Base-by-base conservation (phyloP, 2,329 filamentous ascomycete genomes). In the Talaromyces sp. region DNA sequence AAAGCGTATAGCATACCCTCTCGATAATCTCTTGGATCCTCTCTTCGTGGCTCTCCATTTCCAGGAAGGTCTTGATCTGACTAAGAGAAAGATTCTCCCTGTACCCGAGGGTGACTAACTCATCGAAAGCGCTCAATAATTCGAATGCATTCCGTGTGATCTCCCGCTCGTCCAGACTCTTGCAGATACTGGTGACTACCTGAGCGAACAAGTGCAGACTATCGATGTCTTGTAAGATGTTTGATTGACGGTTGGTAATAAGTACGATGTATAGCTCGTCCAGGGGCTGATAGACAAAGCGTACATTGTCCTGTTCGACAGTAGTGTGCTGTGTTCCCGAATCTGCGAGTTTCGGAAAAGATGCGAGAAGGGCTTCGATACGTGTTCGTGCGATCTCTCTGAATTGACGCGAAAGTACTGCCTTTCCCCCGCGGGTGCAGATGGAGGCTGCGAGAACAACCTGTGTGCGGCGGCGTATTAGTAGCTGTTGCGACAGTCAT, bases 231-330 rank as follows among this genome's bases (percentile, higher is more conserved):
- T 99, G 95, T 58, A 99, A 85, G 70, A 99, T 99, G 80, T 99
- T 99, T 78, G 93, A 98, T 83, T 98, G 95, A 72, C 92, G 90
- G 83, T 99, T 99, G 77, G 96, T 99, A 80, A 99, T 98, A 73
- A 99, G 87, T 68, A 99, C 93, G 87, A 99, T 98, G 85, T 99
- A 99, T 67, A 99, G 88, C 82, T 99, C 96, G 80, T 99, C 96
- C 67, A 99, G 85, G 65, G 95, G 96, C 78, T 99, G 95, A 83
- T 99, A 99, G 64, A 99, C 95, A 76, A 97, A 99, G 81, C 95
- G 93, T 73, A 99, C 95, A 82, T 96, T 98, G 82, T 99, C 96
- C 80, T 98, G 93, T 80, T 99, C 95, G 72, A 98, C 93, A 5
- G 91, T 99, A 31, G 95, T 99, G 79, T 99, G 95, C 79, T 99